Percentiles rank a stretch among this genome's conserved stretches.
Evolutionary conservation across 129 eudicot species (phyloP).

Genomic region (Centaurea solstitialis): DNA sequence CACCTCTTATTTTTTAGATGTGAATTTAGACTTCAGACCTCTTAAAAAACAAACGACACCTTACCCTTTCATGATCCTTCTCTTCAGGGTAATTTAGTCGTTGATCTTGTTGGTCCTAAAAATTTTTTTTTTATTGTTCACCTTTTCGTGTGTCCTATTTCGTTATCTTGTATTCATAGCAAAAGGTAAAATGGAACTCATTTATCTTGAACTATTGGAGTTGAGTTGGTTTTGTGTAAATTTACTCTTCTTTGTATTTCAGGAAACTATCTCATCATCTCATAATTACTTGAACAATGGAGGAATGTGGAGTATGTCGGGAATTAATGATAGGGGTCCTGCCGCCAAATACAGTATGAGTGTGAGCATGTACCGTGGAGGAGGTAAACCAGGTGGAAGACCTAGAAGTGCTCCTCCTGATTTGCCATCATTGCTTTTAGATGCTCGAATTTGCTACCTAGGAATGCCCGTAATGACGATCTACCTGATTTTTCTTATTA

Average conservation of each 20-base stretch:
- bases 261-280: constrained; percentile 75
- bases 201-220: background rate
- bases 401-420: constrained; percentile 84
- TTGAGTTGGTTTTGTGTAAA: background rate
- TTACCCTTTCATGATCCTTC: too few species aligned
- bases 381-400: constrained; percentile 63
- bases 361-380: constrained; percentile 70
- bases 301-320: constrained; percentile 71
- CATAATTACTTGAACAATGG: constrained; percentile 63
- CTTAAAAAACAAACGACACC: too few species aligned
- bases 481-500: background rate
- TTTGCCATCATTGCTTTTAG: constrained; percentile 75
- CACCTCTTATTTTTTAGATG: too few species aligned
- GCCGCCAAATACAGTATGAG: constrained; percentile 71
- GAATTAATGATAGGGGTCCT: constrained; percentile 49
- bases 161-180: background rate
- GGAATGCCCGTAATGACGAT: constrained; percentile 77
- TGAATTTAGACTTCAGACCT: too few species aligned
- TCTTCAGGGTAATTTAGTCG: too few species aligned
- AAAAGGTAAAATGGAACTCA: too few species aligned
- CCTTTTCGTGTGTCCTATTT: background rate
- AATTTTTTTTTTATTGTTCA: background rate
- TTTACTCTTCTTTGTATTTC: constrained; percentile 10
- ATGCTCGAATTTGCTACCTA: constrained; percentile 70
- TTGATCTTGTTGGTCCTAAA: background rate